phyloP scores from a whole-genome alignment of 805 yeast genomes.

The Candida parachauliodes region DNA sequence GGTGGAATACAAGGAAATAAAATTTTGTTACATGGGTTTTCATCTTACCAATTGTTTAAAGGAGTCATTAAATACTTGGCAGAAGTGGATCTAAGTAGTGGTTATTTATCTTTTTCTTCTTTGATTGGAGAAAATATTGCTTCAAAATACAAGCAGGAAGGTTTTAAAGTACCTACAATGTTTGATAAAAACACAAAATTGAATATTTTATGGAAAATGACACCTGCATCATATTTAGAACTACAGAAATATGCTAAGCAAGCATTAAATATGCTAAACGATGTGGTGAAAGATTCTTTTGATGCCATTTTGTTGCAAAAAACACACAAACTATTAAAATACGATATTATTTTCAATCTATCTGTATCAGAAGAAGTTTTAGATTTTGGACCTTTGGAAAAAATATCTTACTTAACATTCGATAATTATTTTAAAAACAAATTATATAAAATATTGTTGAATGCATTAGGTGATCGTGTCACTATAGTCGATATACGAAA shows the following conservation, averaged over 20 bases:
- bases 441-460: conserved; percentile 52
- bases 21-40: conserved; percentile 79
- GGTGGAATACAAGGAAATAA: conserved; percentile 75
- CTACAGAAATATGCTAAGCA: conserved; percentile 64
- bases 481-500: conserved; percentile 32
- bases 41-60: conserved; percentile 89
- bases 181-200: conserved; percentile 75
- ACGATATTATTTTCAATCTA: conserved; percentile 60
- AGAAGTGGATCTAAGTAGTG: conserved; percentile 65
- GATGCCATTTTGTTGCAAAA: conserved; percentile 69
- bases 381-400: conserved; percentile 66
- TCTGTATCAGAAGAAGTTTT: conserved; percentile 40
- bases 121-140: conserved; percentile 41
- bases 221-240: conserved; percentile 58
- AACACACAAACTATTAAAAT: conserved; percentile 53
- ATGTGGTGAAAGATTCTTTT: conserved; percentile 80
- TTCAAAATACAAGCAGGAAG: conserved; percentile 48
- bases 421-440: conserved; percentile 64
- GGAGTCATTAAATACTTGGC: conserved; percentile 83
- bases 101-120: conserved; percentile 67
- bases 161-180: conserved; percentile 70
- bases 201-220: conserved; percentile 79
- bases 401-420: conserved; percentile 64
- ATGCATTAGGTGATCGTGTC: conserved; percentile 54
- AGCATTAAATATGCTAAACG: conserved; percentile 67